These are phyloP conservation scores for Fusarium cicatricum DNA, from an alignment of 2,329 filamentous ascomycete species.

Conservation along the genomic window DNA sequence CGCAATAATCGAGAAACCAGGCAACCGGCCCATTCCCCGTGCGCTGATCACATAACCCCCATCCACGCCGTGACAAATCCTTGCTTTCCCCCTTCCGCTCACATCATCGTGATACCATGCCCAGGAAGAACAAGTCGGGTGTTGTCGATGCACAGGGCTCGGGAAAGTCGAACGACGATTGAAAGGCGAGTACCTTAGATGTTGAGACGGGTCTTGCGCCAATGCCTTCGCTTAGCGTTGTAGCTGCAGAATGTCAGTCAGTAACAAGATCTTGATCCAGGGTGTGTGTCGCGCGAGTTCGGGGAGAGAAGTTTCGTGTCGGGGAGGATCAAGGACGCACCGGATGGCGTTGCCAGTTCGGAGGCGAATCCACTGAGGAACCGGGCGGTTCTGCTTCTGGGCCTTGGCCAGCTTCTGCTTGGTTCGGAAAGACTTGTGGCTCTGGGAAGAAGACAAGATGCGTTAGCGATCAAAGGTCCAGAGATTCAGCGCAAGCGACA, in stretches of 20 bases:
- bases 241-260: conserved; percentile 69
- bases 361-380: conserved; percentile 99
- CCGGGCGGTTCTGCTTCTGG: conserved; percentile 99
- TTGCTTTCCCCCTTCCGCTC: conserved; percentile 33
- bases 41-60: conserved; percentile 34
- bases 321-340: conserved; percentile 67
- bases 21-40: conserved; percentile 46
- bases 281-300: conserved; percentile 4
- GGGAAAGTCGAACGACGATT: conserved; percentile 38
- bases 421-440: conserved; percentile 99
- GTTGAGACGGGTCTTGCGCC: conserved; percentile 99
- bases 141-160: conserved; percentile 40
- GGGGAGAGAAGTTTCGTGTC: conserved; percentile 5
- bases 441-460: conserved; percentile 61
- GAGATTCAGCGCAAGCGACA: conserved; percentile 4
- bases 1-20: conserved; percentile 51
- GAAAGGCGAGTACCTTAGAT: conserved; percentile 73
- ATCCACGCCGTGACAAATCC: conserved; percentile 37
- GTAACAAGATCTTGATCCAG: neutral
- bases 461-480: conserved; percentile 38
- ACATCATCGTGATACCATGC: conserved; percentile 43
- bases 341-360: conserved; percentile 99
- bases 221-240: conserved; percentile 99
- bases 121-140: conserved; percentile 35
- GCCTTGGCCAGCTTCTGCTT: conserved; percentile 99